Evolutionary conservation across 495 filamentous ascomycete species (phyloP), one percentile per base, ranked within the genome.

Genomic region (Xylaria venustula): DNA sequence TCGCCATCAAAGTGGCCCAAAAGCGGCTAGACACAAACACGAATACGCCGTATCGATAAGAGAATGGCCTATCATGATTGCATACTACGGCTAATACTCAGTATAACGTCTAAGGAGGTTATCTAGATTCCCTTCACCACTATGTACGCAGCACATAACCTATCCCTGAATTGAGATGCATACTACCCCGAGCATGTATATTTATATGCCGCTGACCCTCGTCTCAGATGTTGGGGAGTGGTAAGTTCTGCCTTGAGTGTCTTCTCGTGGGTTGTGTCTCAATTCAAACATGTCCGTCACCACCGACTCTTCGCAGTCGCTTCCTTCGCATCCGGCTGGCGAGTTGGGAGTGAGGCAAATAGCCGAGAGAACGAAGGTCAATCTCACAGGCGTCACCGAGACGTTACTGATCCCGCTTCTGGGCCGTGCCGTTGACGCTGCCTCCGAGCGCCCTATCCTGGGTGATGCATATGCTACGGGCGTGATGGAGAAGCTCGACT

Each of bases 401-500:
- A 61, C 59, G n/a, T 30, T 61, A 7, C 11, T 61, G 12, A 61
- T 61, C 19, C 59, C 59, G 3, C 50, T 61, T 17, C 26, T 48
- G n/a, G 30, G 49, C 20, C 59, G 59, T 8, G 60, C 42, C 22
- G 20, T 36, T 26, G 61, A 59, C 28, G 47, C 45, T 12, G 19
- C 25, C 8, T 37, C 37, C 7, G 32, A 7, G 46, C 58, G 47
- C 46, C 54, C 54, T 17, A 37, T 63, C 1, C 61, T 63, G 1
- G 61, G 47, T 25, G 61, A 63, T 23, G 34, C 15, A 1, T 63
- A 37, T 25, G 54, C 54, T 7, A 22, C 22, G 46, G 34, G 20
- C 61, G 61, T 63, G 25, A 14, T 59, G 36, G 47, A 59, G 45
- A 52, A 37, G 46, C 54, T 63, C 47, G 56, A 59, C 48, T 63